Base-by-base conservation (phyloP, 306 rosid species). In the Potentilla sterilis region DNA sequence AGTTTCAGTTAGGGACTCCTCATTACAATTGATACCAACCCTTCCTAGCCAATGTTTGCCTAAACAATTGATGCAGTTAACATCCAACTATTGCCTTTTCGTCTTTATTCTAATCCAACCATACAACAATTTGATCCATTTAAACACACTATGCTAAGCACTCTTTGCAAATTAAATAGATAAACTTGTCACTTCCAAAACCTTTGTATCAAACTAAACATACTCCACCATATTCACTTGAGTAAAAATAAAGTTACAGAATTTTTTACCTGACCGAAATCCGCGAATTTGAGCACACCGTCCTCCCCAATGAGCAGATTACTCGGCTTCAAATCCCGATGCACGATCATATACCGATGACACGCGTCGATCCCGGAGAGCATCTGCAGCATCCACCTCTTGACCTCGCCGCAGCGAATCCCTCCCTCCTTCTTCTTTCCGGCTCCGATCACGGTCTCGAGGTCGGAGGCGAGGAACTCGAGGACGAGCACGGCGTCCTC, bases 401-500 rank as follows among this genome's bases (percentile, higher is more conserved):
- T 94, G 8, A 89, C 74, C 79, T 88, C 93, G 11, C 91, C 91
- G 22, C 41, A 77, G 6, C 71, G 77, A 18, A 91, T 82, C n/a
- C 77, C 75, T 4, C 47, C 87, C 3, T 78, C 84, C 4, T 44
- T 59, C 84, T 78, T 89, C 83, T 80, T 85, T 21, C 93, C 92
- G 65, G 87, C 88, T 34, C 59, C 37, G 80, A 92, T 83, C 64
- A 92, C 90, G 0, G 88, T 13, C 6, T 87, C 89, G 69, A 95
- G 74, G 77, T 95, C 93, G 4, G 85, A 86, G 14, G 63, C 70
- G 64, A 95, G 65, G 51, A 72, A 92, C 88, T 95, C 97, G 13
- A 95, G 82, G 4, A 95, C 97, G 22, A 95, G 90, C 41, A 95
- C 98, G 1, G 97, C 97, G 76, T 95, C 91, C 72, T 95, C 97